These are phyloP conservation scores for Nothomitra cinnamomea DNA, from an alignment of 2,329 filamentous ascomycete species.

Conservation along the genomic window DNA sequence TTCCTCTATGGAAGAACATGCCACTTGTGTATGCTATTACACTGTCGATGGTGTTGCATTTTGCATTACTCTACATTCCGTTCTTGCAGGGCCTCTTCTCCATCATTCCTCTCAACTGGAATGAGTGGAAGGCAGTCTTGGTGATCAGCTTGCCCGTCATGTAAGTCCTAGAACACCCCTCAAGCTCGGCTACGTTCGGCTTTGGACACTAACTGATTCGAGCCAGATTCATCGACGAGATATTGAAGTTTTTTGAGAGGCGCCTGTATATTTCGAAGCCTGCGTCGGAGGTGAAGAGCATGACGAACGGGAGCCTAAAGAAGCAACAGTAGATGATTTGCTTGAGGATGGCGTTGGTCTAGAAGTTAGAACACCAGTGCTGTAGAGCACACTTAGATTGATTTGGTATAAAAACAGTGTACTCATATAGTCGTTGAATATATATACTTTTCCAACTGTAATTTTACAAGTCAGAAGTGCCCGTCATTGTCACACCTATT, in stretches of 20 bases:
- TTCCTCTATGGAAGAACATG: constrained; percentile 97
- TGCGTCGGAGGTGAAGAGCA: not conserved
- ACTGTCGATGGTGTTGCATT: constrained; percentile 88
- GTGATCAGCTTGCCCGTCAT: constrained; percentile 82
- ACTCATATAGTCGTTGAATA: too few species aligned
- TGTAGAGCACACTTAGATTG: too few species aligned
- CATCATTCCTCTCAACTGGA: constrained; percentile 70
- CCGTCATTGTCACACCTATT: too few species aligned
- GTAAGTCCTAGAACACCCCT: constrained; percentile 38
- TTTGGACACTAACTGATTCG: constrained; percentile 3
- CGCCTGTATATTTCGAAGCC: constrained; percentile 4
- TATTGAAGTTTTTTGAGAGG: constrained; percentile 63
- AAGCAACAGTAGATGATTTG: not conserved
- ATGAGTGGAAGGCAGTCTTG: constrained; percentile 85
- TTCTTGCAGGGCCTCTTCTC: constrained; percentile 79
- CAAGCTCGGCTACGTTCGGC: not conserved
- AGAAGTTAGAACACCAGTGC: too few species aligned
- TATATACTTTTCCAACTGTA: too few species aligned
- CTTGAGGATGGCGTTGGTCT: too few species aligned
- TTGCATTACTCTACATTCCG: constrained; percentile 81
- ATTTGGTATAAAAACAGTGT: too few species aligned
- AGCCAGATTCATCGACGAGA: constrained; percentile 65
- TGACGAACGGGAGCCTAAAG: not conserved
- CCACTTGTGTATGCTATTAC: constrained; percentile 91
- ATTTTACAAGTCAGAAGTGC: too few species aligned